Evolutionary conservation across 2,329 filamentous ascomycete genomes (phyloP), one percentile per base, ranked within the genome.

Genomic region (Alternaria infectoria): DNA sequence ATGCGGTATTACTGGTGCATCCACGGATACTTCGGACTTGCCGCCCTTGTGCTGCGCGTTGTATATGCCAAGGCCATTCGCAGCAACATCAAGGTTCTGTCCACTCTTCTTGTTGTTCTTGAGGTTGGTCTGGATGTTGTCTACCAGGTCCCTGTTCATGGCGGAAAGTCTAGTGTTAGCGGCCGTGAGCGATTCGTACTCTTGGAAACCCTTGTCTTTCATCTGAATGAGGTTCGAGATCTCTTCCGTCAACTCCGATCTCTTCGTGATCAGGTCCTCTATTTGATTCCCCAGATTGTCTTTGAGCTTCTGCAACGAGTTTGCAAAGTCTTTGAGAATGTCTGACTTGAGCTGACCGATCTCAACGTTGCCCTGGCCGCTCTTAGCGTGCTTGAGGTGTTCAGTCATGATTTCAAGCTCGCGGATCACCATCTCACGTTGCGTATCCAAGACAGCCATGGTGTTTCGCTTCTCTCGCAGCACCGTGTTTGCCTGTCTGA

Each of bases 151-250:
- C 73, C 97, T 97, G 82, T 99, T 98, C 85, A 98, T 89, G 74
- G 97, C 93, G 26, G 93, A 91, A 64, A 99, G 86, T 81, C 98
- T 95, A 1, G 92, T 91, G 77, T 99, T 99, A 85, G 97, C 97
- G 61, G 90, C 91, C 11, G 93, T 97, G 47, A 99, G 84, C 75
- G 96, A 93, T 82, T 98, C 96, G 75, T 97, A 98, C 76, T 99
- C 96, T 74, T 97, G 89, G 73, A 97, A 90, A 13, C 93, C 94
- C 77, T 96, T 93, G 79, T 98, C 95, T 73, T 96, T 93, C 83
- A 96, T 91, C 56, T 91, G 90, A 43, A 92, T 89, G 23, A 96
- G 87, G 72, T 90, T 91, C 62, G 90, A 89, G 76, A 95, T 93
- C 79, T 98, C 94, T 59, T 97, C 93, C 0, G 93, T 83, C 12